Evolutionary conservation across 1,284 basidiomycete genomes (phyloP), one percentile per base, ranked within the genome.

Genomic region (Grifola frondosa): DNA sequence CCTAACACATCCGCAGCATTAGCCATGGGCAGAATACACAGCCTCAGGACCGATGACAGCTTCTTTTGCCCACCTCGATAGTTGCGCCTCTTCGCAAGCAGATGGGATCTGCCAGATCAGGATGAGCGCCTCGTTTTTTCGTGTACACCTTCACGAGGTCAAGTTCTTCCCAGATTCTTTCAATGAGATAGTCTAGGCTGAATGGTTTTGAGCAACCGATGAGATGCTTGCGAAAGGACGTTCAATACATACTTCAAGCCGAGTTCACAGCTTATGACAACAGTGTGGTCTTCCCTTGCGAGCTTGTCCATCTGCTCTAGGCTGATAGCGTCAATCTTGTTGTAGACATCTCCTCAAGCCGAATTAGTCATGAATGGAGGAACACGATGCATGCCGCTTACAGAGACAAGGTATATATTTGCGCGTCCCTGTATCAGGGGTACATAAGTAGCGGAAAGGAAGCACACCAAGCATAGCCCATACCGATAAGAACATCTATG

Each of bases 261-360:
- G 73, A 93, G 77, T 66, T 97, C 93, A 64, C 94, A 97, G 59
- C 89, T 93, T 62, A 97, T 97, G 36, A 97, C 95, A 26, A 95
- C 80, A 0, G 89, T 89, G 59, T 93, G 78, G n/a, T 88, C 85
- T 58, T 88, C 78, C 31, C 84, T 77, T n/a, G 94, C 92, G 38
- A 97, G 73, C 49, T 88, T 85, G 68, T 98, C 86, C 54, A 97
- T 70, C 57, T 88, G 88, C 66, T 97, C 94, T 46, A 97, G 75
- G 53, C 89, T 92, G 52, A 96, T 87, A 3, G 90, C 78, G 57
- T 97, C 93, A 48, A 96, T 83, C 69, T 97, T 96, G 76, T 97
- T 97, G 73, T 96, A 97, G 8, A 95, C 92, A 62, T 96, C 95
- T 77, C 74, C 52, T 34, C 31, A 30, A 42, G 5, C 25, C 25